Base-by-base conservation (phyloP, 768 basidiomycete species). In the Kwoniella pini region DNA sequence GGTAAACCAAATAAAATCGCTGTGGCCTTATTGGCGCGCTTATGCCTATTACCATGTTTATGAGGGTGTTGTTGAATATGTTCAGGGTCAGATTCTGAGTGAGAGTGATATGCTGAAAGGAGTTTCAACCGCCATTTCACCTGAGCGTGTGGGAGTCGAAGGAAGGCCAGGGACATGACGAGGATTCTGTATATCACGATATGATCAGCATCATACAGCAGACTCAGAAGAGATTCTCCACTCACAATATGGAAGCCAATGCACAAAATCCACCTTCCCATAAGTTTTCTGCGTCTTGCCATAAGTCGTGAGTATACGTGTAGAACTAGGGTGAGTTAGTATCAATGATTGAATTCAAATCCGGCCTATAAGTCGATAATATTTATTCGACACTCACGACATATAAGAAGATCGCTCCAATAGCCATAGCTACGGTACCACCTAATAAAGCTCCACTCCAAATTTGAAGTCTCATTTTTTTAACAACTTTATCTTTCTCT, bases 51-150 rank as follows among this genome's bases (percentile, higher is more conserved):
- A 3, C 33, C 28, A 22, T 36, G 17, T 27, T 27, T 21, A 22
- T 52, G 48, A 12, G 42, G 22, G 17, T 44, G 40, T 3, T 19
- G 9, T 27, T 40, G 38, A 15, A 12, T 22, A 24, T 53, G 58
- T 36, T 61, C 59, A 13, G 33, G 19, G 36, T 61, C 44, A 4
- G 36, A 39, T 15, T 48, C 27, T 5, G 57, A 43, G 15, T 51
- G 50, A 0, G 57, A 44, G 17, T 63, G 46, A 79, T 94, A 94
- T 0, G 91, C 88, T n/a, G 81, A 82, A 55, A 85, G 81, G 46
- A 97, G 85, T 80, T 93, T 94, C 68, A 91, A 79, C 67, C 89
- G 86, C 93, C 93, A 97, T 77, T 89, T 91, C 2, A 86, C 84
- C 77, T 90, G 90, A 13, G 94, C 89, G 70, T 87, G 84, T 75